A percentile compares a stretch with the other conserved stretches of the same genome.
phyloP scores from a whole-genome alignment of 208 protist species.

The Herpetomonas samuelpessoai region DNA sequence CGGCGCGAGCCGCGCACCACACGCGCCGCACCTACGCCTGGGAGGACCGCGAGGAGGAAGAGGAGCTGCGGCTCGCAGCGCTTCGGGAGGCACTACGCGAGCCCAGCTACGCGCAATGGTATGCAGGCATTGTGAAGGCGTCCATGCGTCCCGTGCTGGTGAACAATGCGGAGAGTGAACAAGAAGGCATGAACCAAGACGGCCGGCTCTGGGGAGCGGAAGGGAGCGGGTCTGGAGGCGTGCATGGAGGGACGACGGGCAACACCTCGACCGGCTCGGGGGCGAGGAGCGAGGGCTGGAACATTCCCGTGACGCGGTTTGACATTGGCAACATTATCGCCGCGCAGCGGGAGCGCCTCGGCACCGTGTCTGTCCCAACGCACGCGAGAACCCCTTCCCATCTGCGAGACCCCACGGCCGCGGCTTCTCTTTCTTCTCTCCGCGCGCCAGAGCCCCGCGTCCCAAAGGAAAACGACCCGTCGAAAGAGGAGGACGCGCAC shows the following conservation, averaged over 20 bases:
- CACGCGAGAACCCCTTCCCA: too few species aligned
- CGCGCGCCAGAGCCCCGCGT: background rate
- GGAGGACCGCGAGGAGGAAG: background rate
- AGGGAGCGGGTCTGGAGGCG: background rate
- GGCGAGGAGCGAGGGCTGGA: background rate
- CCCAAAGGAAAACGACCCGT: too few species aligned
- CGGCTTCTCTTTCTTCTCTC: too few species aligned
- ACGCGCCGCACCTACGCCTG: background rate
- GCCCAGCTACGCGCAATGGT: constrained; percentile 6
- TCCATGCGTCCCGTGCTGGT: background rate
- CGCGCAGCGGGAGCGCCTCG: background rate
- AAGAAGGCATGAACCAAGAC: background rate
- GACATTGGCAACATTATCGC: constrained; percentile 2
- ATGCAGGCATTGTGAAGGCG: constrained; percentile 3
- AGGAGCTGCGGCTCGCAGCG: background rate
- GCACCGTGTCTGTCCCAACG: background rate
- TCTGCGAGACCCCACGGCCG: too few species aligned
- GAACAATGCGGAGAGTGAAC: background rate
- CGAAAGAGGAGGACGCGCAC: background rate
- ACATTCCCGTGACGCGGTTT: background rate
- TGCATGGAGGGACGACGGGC: background rate
- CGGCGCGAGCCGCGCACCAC: background rate
- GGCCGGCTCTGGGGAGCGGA: background rate
- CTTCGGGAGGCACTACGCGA: background rate
- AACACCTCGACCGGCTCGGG: background rate